These are phyloP conservation scores for Conidiobolus incongruus DNA, from an alignment of 371 early-diverging fungal genomes.

Conservation along the genomic window DNA sequence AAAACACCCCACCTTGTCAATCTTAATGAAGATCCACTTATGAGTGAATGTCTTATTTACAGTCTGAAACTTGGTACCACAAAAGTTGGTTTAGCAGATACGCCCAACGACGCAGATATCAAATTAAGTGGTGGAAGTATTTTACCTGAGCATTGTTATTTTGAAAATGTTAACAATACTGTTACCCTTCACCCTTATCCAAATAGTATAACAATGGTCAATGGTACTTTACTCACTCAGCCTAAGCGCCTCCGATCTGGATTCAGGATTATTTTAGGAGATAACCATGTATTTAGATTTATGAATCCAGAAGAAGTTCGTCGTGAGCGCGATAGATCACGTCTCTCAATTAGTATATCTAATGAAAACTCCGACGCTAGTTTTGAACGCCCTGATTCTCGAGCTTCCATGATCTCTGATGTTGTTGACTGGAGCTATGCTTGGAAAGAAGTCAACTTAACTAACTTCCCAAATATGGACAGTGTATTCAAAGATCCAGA, in stretches of 20 bases:
- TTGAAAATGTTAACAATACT: slow-evolving; percentile 34
- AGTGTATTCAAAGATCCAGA: no score
- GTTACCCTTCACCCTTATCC: slow-evolving; percentile 37
- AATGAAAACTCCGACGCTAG: slow-evolving; percentile 7
- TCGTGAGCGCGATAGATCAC: slow-evolving; percentile 24
- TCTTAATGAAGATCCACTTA: slow-evolving; percentile 71
- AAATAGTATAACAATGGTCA: slow-evolving; percentile 44
- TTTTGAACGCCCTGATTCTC: slow-evolving; percentile 20
- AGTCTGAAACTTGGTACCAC: slow-evolving; percentile 59
- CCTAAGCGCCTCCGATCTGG: slow-evolving; percentile 42
- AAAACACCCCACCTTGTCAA: slow-evolving; percentile 73
- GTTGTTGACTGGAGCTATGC: slow-evolving; percentile 63
- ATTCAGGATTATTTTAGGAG: slow-evolving; percentile 62
- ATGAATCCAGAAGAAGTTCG: slow-evolving; percentile 71
- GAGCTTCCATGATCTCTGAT: slow-evolving; percentile 21
- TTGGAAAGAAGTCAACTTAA: slow-evolving; percentile 30
- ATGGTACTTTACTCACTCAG: slow-evolving; percentile 36
- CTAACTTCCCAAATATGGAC: slow-evolving; percentile 19
- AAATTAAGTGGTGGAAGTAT: slow-evolving; percentile 46
- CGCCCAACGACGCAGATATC: slow-evolving; percentile 30
- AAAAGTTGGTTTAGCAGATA: slow-evolving; percentile 34
- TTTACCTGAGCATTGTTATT: slow-evolving; percentile 42
- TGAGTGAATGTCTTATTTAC: slow-evolving; percentile 77
- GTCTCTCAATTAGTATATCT: slow-evolving; percentile 2
- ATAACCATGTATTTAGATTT: slow-evolving; percentile 60